These are phyloP conservation scores for Phytophthora rubi DNA, from an alignment of 352 stramenopile species.

Conservation along the genomic window DNA sequence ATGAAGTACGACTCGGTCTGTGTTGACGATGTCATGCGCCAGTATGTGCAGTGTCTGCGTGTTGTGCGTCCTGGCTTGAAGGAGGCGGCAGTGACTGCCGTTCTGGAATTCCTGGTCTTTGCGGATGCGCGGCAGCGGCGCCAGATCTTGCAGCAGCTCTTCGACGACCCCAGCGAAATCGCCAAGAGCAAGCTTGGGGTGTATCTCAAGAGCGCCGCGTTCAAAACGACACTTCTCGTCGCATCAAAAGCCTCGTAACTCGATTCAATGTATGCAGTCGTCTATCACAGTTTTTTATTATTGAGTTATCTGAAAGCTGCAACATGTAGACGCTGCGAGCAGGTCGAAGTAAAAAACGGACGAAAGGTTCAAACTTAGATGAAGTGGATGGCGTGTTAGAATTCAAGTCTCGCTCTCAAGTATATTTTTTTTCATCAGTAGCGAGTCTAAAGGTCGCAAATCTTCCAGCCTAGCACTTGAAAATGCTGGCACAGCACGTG, in stretches of 20 bases:
- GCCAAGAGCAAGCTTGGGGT: conserved; percentile 76
- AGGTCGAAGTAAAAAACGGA: no score
- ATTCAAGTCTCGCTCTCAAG: no score
- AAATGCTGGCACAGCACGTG: no score
- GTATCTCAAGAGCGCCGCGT: conserved; percentile 76
- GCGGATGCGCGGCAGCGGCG: conserved; percentile 50
- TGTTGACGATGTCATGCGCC: conserved; percentile 42
- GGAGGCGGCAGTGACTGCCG: conserved; percentile 65
- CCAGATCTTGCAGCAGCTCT: conserved; percentile 70
- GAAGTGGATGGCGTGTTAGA: no score
- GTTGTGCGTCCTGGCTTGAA: conserved; percentile 55
- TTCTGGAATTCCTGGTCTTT: conserved; percentile 75
- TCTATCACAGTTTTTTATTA: background rate
- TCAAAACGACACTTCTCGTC: conserved; percentile 53
- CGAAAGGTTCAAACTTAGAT: no score
- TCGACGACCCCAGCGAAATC: conserved; percentile 77
- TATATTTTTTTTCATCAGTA: no score
- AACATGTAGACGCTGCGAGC: no score
- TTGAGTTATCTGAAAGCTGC: no score
- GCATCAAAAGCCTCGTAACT: conserved; percentile 20
- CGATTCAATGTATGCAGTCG: conserved; percentile 1
- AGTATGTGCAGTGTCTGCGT: conserved; percentile 60
- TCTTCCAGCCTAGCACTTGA: no score
- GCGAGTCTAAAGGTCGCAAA: no score
- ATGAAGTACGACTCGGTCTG: conserved; percentile 59